These are phyloP conservation scores for Solanum paucissectum DNA, from an alignment of 257 asterid species.

Conservation along the genomic window DNA sequence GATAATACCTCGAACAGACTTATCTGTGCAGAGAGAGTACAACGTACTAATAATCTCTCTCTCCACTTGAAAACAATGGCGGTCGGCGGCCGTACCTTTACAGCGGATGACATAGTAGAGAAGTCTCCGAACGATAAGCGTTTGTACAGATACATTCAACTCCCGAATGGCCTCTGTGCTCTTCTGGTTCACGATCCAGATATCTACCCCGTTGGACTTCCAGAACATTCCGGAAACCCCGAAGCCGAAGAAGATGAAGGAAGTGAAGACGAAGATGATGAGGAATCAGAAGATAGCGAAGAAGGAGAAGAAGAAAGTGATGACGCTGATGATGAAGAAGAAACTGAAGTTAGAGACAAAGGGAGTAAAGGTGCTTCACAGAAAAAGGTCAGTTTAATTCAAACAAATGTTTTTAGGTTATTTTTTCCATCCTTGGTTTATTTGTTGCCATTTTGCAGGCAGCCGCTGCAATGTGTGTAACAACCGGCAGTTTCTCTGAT, in stretches of 20 bases:
- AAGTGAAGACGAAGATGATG: conserved; percentile 25
- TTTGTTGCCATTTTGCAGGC: conserved; percentile 42
- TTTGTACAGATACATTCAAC: conserved; percentile 72
- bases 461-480: conserved; percentile 97
- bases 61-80: conserved; percentile 26
- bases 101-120: conserved; percentile 71
- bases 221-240: background rate
- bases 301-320: conserved; percentile 26
- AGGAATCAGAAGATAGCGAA: conserved; percentile 21
- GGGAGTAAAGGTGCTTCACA: conserved; percentile 36
- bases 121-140: conserved; percentile 84
- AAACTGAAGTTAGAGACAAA: conserved; percentile 12
- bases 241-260: conserved; percentile 5
- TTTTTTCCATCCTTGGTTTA: background rate
- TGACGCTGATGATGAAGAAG: conserved; percentile 27
- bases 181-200: conserved; percentile 93
- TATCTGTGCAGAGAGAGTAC: background rate
- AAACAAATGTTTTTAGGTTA: background rate
- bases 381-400: conserved; percentile 52
- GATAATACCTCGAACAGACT: background rate
- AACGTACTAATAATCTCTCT: background rate
- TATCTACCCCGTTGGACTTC: conserved; percentile 41
- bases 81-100: conserved; percentile 32
- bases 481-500: conserved; percentile 89
- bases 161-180: conserved; percentile 77